Evolutionary conservation across 345 rosid species (phyloP).

Genomic region (Euclidium syriacum): DNA sequence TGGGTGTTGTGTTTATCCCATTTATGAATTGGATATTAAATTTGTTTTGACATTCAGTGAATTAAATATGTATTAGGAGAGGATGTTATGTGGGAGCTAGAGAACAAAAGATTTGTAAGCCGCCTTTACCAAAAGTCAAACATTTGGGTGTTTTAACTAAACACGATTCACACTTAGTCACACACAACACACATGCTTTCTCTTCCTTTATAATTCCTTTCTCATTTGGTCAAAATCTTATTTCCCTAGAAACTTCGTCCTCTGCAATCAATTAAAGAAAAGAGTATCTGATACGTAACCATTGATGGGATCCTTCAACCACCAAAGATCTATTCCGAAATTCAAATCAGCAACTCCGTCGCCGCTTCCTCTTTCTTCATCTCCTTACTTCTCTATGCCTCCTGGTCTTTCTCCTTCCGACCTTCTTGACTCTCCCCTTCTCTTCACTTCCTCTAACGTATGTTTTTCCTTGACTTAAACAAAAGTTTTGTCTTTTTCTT

Average conservation of each 20-base stretch:
- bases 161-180: not conserved
- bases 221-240: not conserved
- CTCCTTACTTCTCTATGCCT: constrained; percentile 74
- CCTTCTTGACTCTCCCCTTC: constrained; percentile 84
- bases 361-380: constrained; percentile 46
- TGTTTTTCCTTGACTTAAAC: not conserved
- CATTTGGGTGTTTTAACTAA: not conserved
- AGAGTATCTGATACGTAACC: constrained; percentile 6
- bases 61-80: not conserved
- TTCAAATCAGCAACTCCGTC: constrained; percentile 78
- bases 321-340: constrained; percentile 47
- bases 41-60: not conserved
- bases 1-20: not conserved
- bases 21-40: not conserved
- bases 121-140: constrained; percentile 16
- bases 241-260: constrained; percentile 6
- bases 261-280: not conserved
- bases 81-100: not conserved
- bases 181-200: no score
- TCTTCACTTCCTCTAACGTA: constrained; percentile 58
- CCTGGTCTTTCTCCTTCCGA: constrained; percentile 26
- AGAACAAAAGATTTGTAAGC: no score
- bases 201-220: not conserved
- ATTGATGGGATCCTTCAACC: not conserved
- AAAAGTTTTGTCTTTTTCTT: not conserved